Evolutionary conservation across 2,329 filamentous ascomycete species (phyloP), one percentile per base, ranked within the genome.

Genomic region (Trichoderma aggressivum): DNA sequence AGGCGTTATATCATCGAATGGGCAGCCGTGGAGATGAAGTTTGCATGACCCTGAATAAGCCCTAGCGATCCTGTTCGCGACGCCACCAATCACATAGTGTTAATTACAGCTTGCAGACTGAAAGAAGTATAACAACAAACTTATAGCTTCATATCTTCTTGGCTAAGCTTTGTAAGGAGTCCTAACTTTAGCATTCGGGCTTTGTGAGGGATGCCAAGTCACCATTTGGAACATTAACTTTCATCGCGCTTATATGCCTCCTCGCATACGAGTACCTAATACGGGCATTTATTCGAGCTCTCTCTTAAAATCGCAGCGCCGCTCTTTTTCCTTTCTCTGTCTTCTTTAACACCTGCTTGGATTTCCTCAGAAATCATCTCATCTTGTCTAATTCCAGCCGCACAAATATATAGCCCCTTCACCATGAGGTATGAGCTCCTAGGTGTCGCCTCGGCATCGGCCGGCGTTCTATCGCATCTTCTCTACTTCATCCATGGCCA

Each of bases 401-500:
- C 43, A 50, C 8, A 50, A 50, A 3, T 21, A 50, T 12, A 21
- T 50, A 10, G 8, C 10, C 11, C n/a, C n/a, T 8, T 50, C 16
- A n/a, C 16, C 2, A 65, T 65, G 63, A 18, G 30, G 32, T 34
- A 55, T 16, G 21, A 28, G 24, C 16, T 65, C 7, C 24, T 70
- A 10, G 43, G 32, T 30, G 7, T 34, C 12, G 50, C 68, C 6
- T 70, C 60, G n/a, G 53, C 61, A 5, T 55, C 60, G 12, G 47
- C 24, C 4, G 68, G 68, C 8, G 34, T 70, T 56, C 62, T 70
- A 16, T 65, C 68, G 7, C 68, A 70, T 26, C 68, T 70, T 21
- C 11, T 70, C 30, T 58, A 66, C 21, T 70, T 70, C 61, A 70
- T 70, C 36, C 60, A 34, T 16, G 68, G 68, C 43, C 47, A 70